A percentile compares a stretch with the other conserved stretches of the same genome.
phyloP scores from a whole-genome alignment of 2,329 filamentous ascomycete species.

The Colletotrichum acutatum region DNA sequence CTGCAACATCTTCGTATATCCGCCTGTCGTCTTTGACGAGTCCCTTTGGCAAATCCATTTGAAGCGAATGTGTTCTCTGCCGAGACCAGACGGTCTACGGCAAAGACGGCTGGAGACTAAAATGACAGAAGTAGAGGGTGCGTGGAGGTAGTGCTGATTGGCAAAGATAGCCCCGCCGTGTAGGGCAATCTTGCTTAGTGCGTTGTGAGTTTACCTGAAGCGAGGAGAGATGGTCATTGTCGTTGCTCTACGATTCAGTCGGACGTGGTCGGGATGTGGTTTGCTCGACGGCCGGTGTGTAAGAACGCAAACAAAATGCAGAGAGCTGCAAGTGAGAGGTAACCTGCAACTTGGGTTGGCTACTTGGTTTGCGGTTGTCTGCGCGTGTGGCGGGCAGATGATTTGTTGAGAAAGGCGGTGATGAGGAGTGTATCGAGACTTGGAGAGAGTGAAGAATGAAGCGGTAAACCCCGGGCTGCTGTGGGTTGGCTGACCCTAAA shows the following conservation, averaged over 20 bases:
- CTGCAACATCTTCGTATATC: constrained; percentile 34
- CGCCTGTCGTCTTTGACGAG: constrained; percentile 37
- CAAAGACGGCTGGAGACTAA: constrained; percentile 19
- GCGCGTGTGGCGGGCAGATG: constrained; percentile 15
- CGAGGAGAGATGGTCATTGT: constrained; percentile 27
- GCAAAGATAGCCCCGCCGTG: constrained; percentile 33
- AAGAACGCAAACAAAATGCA: background rate
- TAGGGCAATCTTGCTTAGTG: constrained; percentile 31
- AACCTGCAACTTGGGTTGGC: constrained; percentile 33
- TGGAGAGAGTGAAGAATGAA: background rate
- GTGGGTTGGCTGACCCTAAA: background rate
- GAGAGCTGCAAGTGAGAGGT: constrained; percentile 34
- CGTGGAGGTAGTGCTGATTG: constrained; percentile 3
- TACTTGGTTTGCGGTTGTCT: constrained; percentile 1
- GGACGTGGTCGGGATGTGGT: constrained; percentile 5
- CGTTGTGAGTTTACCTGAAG: constrained; percentile 30
- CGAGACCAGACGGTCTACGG: constrained; percentile 30
- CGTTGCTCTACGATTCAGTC: constrained; percentile 25
- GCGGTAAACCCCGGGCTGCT: constrained; percentile 1
- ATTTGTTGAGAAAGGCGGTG: constrained; percentile 27
- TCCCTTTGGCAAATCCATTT: constrained; percentile 38
- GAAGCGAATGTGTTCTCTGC: constrained; percentile 26
- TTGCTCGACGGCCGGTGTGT: background rate
- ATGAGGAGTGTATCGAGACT: constrained; percentile 3
- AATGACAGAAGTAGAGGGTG: constrained; percentile 6